These are phyloP conservation scores for Boletellus emodensis DNA, from an alignment of 768 basidiomycete genomes.

Conservation along the genomic window DNA sequence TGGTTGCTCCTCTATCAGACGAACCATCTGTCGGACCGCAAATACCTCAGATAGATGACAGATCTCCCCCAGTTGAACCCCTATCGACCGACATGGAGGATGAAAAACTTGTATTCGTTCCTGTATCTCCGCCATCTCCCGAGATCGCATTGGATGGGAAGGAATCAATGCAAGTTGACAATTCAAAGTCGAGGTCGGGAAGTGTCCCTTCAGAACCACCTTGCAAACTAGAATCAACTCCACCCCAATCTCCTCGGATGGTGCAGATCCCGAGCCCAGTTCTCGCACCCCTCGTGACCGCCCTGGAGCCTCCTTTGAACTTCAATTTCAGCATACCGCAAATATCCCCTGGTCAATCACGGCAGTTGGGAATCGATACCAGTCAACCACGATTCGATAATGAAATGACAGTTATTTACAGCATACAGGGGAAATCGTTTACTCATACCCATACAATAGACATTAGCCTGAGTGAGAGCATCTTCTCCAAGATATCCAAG, in stretches of 20 bases:
- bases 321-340: conserved; percentile 15
- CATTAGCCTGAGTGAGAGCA: conserved; percentile 28
- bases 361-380: neutral
- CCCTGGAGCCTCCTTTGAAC: conserved; percentile 14
- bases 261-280: conserved; percentile 1
- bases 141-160: neutral
- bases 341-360: neutral
- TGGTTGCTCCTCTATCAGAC: neutral
- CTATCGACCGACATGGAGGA: neutral
- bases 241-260: neutral
- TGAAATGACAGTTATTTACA: conserved; percentile 19
- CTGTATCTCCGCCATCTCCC: neutral
- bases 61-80: neutral
- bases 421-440: conserved; percentile 18
- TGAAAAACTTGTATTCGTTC: neutral
- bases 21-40: neutral
- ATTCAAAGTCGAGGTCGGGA: neutral
- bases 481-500: conserved; percentile 25
- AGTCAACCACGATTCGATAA: conserved; percentile 10
- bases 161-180: conserved; percentile 1
- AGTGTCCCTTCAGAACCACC: neutral
- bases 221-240: neutral
- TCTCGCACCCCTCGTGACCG: conserved; percentile 11
- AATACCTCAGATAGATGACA: neutral
- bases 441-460: conserved; percentile 18